phyloP scores from a whole-genome alignment of 2,329 filamentous ascomycete species.

The Ophiocordyceps australis region DNA sequence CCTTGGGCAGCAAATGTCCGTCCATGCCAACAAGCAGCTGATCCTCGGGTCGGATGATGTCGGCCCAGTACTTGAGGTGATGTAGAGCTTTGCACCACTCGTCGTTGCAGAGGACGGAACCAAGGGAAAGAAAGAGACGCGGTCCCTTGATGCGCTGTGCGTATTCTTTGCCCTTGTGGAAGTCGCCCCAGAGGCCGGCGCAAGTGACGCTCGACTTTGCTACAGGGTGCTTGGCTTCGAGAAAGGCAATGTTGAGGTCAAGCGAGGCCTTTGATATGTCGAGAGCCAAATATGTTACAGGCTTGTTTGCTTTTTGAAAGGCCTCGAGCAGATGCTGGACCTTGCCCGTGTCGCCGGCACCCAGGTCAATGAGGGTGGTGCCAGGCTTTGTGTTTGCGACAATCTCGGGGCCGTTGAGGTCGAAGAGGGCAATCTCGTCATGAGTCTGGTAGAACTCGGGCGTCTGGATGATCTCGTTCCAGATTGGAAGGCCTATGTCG shows the following conservation, averaged over 20 bases:
- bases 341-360: slow-evolving; percentile 22
- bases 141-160: slow-evolving; percentile 11
- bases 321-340: slow-evolving; percentile 17
- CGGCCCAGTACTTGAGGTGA: slow-evolving; percentile 17
- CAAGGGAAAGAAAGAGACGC: slow-evolving; percentile 19
- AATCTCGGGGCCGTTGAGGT: slow-evolving; percentile 15
- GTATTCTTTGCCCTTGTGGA: slow-evolving; percentile 15
- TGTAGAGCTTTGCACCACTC: slow-evolving; percentile 15
- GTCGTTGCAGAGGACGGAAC: slow-evolving; percentile 23
- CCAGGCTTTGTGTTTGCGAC: slow-evolving; percentile 10
- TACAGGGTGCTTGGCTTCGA: slow-evolving; percentile 11
- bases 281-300: slow-evolving; percentile 17
- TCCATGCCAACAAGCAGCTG: slow-evolving; percentile 22
- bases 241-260: slow-evolving; percentile 13
- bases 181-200: slow-evolving; percentile 20
- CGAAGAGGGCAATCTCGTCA: slow-evolving; percentile 18
- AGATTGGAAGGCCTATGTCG: slow-evolving; percentile 17
- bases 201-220: slow-evolving; percentile 12
- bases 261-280: slow-evolving; percentile 20
- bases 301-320: slow-evolving; percentile 12
- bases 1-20: slow-evolving; percentile 13
- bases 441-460: slow-evolving; percentile 21
- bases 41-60: slow-evolving; percentile 14
- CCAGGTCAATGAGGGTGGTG: slow-evolving; percentile 19
- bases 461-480: slow-evolving; percentile 21